A percentile compares a stretch with the other conserved stretches of the same genome.
Evolutionary conservation across 129 eudicot genomes (phyloP).

Genomic region (Tagetes patula): DNA sequence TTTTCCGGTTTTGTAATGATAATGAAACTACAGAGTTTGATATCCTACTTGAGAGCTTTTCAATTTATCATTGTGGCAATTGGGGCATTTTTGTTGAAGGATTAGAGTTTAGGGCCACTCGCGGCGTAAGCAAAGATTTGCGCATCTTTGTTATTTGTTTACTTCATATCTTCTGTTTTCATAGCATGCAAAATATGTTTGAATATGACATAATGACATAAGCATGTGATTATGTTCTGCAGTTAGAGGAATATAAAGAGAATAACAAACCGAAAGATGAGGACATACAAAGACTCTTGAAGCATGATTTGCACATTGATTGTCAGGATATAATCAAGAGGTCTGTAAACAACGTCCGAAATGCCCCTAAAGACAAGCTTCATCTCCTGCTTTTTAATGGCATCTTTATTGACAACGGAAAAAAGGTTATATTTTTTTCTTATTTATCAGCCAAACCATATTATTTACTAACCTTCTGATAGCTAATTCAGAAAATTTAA

Average conservation of each 20-base stretch:
- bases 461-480: not conserved
- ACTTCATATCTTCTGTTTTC: not conserved
- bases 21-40: slow-evolving; percentile 19
- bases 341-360: slow-evolving; percentile 6
- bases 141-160: not conserved
- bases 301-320: not conserved
- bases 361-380: slow-evolving; percentile 27
- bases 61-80: slow-evolving; percentile 28
- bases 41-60: slow-evolving; percentile 26
- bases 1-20: slow-evolving; percentile 27
- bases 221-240: slow-evolving; percentile 1
- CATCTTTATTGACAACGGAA: slow-evolving; percentile 28
- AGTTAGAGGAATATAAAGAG: not conserved
- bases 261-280: not conserved
- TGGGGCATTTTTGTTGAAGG: slow-evolving; percentile 27
- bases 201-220: not conserved
- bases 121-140: slow-evolving; percentile 10
- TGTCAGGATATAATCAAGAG: slow-evolving; percentile 19
- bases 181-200: not conserved
- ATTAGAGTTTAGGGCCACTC: slow-evolving; percentile 28
- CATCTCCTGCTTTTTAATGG: slow-evolving; percentile 12
- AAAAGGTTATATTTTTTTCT: slow-evolving; percentile 23
- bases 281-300: not conserved
- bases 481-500: not conserved
- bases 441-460: not conserved